A percentile compares a stretch with the other conserved stretches of the same genome.
Evolutionary conservation across 1,139 yeast genomes (phyloP).

Genomic region (Meyerozyma athensensis): DNA sequence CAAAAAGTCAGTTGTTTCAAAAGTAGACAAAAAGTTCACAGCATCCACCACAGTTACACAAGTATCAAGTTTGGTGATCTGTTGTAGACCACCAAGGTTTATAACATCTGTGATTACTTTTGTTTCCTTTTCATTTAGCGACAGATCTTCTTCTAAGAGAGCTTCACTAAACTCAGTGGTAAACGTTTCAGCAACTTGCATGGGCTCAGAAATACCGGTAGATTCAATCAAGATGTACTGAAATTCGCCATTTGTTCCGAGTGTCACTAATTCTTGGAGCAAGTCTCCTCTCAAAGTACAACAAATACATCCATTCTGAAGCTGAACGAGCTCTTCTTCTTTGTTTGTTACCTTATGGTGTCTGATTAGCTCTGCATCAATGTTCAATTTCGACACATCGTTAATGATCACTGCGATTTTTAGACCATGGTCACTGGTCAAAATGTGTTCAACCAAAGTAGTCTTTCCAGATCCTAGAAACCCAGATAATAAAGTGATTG

Average conservation of each 20-base stretch:
- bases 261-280: conserved; percentile 34
- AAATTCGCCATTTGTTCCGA: conserved; percentile 29
- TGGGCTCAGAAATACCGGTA: conserved; percentile 45
- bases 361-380: conserved; percentile 37
- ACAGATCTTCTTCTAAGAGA: conserved; percentile 17
- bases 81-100: conserved; percentile 34
- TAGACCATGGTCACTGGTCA: conserved; percentile 33
- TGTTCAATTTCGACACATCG: conserved; percentile 35
- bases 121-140: conserved; percentile 17
- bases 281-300: conserved; percentile 44
- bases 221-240: conserved; percentile 42
- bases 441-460: conserved; percentile 37
- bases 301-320: conserved; percentile 46
- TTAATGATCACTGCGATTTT: conserved; percentile 42
- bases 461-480: conserved; percentile 45
- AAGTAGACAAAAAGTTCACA: conserved; percentile 30
- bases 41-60: conserved; percentile 46
- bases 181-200: conserved; percentile 48
- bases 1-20: conserved; percentile 40
- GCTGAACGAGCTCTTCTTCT: conserved; percentile 38
- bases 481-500: conserved; percentile 40
- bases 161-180: conserved; percentile 34
- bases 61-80: conserved; percentile 36
- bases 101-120: conserved; percentile 25
- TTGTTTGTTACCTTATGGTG: conserved; percentile 35